A percentile compares a stretch with the other conserved stretches of the same genome.
phyloP scores from a whole-genome alignment of 768 basidiomycete species.

The Dacryopinax primogenitus region DNA sequence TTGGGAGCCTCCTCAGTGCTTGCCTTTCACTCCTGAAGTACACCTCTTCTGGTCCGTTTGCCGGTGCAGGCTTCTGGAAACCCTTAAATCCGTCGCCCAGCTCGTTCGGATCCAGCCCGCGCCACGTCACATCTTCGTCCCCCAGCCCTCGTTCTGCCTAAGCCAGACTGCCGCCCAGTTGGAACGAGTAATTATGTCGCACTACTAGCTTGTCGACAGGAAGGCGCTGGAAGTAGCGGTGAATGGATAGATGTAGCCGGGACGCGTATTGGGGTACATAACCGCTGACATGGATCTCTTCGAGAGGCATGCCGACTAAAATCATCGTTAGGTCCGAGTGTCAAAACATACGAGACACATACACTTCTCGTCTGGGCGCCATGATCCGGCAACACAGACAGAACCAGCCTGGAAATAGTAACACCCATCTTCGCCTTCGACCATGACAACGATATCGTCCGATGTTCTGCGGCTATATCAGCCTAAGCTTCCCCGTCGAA shows the following conservation, averaged over 20 bases:
- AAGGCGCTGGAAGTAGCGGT: slow-evolving; percentile 56
- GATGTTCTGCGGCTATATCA: slow-evolving; percentile 9
- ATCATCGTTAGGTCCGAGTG: neutral
- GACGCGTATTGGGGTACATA: slow-evolving; percentile 38
- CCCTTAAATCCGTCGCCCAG: neutral
- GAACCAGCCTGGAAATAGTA: slow-evolving; percentile 67
- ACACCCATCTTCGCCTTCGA: slow-evolving; percentile 39
- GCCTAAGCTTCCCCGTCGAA: neutral
- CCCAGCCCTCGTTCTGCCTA: neutral
- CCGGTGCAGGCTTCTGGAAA: neutral
- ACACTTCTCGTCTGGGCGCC: slow-evolving; percentile 58
- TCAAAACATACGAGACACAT: neutral
- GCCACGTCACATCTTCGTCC: neutral
- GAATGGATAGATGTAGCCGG: slow-evolving; percentile 45
- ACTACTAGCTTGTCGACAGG: slow-evolving; percentile 53
- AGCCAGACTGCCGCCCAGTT: slow-evolving; percentile 3
- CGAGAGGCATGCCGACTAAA: slow-evolving; percentile 47
- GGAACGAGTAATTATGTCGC: slow-evolving; percentile 49
- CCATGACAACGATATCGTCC: slow-evolving; percentile 26
- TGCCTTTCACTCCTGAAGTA: slow-evolving; percentile 53
- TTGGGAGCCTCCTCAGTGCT: slow-evolving; percentile 49
- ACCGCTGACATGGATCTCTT: slow-evolving; percentile 58
- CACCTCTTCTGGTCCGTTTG: slow-evolving; percentile 24
- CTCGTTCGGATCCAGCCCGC: neutral
- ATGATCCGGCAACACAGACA: slow-evolving; percentile 46